Conservation (phyloP, 192 early-diverging fungal species). For the Piromyces finnis region DNA sequence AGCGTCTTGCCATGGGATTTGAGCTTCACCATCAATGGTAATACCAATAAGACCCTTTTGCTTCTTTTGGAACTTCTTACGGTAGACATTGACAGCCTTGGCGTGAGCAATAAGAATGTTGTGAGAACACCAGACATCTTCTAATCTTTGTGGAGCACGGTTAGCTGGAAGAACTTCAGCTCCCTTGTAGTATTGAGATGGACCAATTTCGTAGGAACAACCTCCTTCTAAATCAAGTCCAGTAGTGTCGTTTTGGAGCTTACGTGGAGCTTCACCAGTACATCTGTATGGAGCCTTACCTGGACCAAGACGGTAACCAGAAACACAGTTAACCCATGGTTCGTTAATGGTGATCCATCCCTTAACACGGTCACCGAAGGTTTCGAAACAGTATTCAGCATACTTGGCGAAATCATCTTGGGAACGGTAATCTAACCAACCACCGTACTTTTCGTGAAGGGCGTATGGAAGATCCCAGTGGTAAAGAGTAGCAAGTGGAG, state of each 20-base stretch:
- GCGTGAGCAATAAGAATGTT: slow-evolving; percentile 9
- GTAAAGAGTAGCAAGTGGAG: slow-evolving; percentile 7
- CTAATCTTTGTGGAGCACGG: slow-evolving; percentile 7
- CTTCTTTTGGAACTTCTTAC: background rate
- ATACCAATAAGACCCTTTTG: slow-evolving; percentile 9
- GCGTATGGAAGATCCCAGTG: slow-evolving; percentile 20
- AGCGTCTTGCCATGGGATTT: background rate
- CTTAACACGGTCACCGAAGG: slow-evolving; percentile 20
- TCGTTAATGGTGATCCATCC: slow-evolving; percentile 24
- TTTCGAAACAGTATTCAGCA: slow-evolving; percentile 10
- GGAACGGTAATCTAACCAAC: slow-evolving; percentile 9
- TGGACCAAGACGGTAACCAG: background rate
- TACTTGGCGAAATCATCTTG: slow-evolving; percentile 13
- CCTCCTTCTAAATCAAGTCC: background rate
- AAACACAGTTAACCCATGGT: slow-evolving; percentile 6
- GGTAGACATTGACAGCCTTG: slow-evolving; percentile 5
- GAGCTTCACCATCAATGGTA: slow-evolving; percentile 5
- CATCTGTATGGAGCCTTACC: background rate
- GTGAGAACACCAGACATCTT: slow-evolving; percentile 6
- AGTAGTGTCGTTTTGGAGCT: background rate
- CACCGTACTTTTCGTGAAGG: slow-evolving; percentile 11
- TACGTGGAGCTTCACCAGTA: background rate
- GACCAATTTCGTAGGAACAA: slow-evolving; percentile 3
- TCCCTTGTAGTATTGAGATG: slow-evolving; percentile 2
- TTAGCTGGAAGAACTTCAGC: background rate